phyloP scores from a whole-genome alignment of 2,329 filamentous ascomycete genomes.

The Xylariaceae sp. region DNA sequence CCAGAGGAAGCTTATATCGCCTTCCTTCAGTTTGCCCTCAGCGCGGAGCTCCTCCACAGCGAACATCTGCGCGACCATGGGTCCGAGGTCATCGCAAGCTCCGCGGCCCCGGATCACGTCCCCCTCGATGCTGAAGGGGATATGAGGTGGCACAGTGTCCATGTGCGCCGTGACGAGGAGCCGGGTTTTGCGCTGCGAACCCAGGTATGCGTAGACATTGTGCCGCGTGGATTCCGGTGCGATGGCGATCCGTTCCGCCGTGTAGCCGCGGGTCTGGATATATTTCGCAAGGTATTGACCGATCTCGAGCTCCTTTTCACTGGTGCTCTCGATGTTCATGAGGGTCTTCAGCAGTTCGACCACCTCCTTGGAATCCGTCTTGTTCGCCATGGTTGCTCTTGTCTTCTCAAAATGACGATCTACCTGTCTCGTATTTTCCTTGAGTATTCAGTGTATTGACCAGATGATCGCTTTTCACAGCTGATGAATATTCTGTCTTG shows the following conservation, averaged over 20 bases:
- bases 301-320: conserved; percentile 35
- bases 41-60: conserved; percentile 36
- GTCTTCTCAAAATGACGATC: not conserved
- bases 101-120: conserved; percentile 44
- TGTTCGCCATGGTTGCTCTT: conserved; percentile 13
- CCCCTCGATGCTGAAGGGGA: conserved; percentile 41
- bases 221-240: conserved; percentile 30
- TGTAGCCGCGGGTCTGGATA: conserved; percentile 32
- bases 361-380: conserved; percentile 17
- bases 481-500: not conserved
- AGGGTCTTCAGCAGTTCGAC: conserved; percentile 31
- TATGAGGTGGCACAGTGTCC: conserved; percentile 45
- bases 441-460: too few species aligned
- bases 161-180: conserved; percentile 35
- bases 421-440: too few species aligned
- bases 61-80: conserved; percentile 46
- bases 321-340: conserved; percentile 35
- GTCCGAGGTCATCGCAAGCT: conserved; percentile 34
- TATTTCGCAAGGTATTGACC: conserved; percentile 33
- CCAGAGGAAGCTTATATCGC: conserved; percentile 32
- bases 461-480: not conserved
- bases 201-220: conserved; percentile 38
- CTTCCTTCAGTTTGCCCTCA: conserved; percentile 23
- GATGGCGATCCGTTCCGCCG: conserved; percentile 35
- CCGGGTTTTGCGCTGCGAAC: conserved; percentile 28